Percentiles rank a stretch among this genome's conserved stretches.
Conservation (phyloP, 2,329 filamentous ascomycete species). For the Phyllosticta ampelicida region DNA sequence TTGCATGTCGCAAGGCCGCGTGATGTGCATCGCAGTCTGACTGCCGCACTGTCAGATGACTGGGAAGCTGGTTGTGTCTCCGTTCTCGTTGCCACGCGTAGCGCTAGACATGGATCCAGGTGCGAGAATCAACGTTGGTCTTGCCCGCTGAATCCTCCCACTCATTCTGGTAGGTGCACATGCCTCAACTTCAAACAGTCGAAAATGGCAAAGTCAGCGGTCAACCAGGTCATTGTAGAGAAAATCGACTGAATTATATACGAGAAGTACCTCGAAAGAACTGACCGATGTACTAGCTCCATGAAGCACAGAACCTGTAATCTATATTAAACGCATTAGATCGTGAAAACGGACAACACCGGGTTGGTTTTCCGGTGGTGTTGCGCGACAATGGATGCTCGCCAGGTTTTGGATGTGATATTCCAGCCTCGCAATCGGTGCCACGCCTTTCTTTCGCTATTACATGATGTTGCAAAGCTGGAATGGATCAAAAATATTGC, state of each 20-base stretch:
- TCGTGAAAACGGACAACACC: background rate
- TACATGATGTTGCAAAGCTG: background rate
- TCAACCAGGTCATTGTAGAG: background rate
- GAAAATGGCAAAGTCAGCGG: too few species aligned
- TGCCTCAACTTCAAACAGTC: background rate
- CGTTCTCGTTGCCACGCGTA: background rate
- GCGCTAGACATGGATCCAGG: background rate
- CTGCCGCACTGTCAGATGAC: background rate
- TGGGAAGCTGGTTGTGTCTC: background rate
- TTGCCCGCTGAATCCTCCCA: background rate
- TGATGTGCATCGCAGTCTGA: background rate
- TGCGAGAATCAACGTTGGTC: background rate
- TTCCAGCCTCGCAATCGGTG: background rate
- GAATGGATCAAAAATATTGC: background rate
- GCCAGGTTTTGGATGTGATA: background rate
- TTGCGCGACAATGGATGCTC: background rate
- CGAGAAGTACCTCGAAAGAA: background rate
- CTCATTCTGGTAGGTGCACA: background rate
- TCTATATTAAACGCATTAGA: background rate
- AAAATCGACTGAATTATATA: background rate
- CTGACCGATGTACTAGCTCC: background rate
- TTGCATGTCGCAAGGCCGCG: background rate
- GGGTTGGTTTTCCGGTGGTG: background rate
- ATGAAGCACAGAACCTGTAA: background rate
- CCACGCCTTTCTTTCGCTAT: background rate